A percentile compares a stretch with the other conserved stretches of the same genome.
Conservation (phyloP, 139 green algal species). For the Closterium sp. region DNA sequence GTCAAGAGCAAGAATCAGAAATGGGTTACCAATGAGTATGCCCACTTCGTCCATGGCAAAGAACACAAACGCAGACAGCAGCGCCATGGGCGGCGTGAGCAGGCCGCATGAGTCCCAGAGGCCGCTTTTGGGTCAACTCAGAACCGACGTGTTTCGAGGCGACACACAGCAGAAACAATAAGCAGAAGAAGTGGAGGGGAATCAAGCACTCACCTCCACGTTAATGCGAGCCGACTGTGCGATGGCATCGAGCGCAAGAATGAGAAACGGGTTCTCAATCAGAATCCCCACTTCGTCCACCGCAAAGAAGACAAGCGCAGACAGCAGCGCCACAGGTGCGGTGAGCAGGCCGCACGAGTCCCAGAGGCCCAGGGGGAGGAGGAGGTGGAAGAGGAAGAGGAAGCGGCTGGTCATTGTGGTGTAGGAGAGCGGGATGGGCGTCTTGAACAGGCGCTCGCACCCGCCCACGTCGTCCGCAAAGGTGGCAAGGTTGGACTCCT, state of each 20-base stretch:
- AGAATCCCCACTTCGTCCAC: constrained; percentile 41
- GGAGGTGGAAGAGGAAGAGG: constrained; percentile 63
- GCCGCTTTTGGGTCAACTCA: too few species aligned
- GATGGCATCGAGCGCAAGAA: constrained; percentile 34
- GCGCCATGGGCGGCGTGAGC: not conserved
- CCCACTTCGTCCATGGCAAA: too few species aligned
- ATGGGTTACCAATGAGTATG: too few species aligned
- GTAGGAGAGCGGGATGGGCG: constrained; percentile 57
- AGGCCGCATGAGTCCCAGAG: constrained; percentile 61
- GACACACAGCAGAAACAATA: too few species aligned
- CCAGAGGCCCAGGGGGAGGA: constrained; percentile 79
- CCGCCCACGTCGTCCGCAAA: constrained; percentile 37
- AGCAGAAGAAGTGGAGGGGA: too few species aligned
- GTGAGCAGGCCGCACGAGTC: constrained; percentile 19
- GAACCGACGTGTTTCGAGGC: too few species aligned
- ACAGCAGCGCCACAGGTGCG: constrained; percentile 19
- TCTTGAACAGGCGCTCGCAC: constrained; percentile 58
- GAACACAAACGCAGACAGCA: too few species aligned
- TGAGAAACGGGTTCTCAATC: constrained; percentile 39
- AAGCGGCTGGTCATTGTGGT: constrained; percentile 56
- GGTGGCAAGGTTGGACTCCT: constrained; percentile 30
- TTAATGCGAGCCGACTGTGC: not conserved
- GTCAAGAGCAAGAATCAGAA: not conserved
- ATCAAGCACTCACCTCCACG: not conserved
- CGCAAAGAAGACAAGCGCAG: constrained; percentile 18